Evolutionary conservation across 129 eudicot genomes (phyloP).

Genomic region (Tagetes patula): DNA sequence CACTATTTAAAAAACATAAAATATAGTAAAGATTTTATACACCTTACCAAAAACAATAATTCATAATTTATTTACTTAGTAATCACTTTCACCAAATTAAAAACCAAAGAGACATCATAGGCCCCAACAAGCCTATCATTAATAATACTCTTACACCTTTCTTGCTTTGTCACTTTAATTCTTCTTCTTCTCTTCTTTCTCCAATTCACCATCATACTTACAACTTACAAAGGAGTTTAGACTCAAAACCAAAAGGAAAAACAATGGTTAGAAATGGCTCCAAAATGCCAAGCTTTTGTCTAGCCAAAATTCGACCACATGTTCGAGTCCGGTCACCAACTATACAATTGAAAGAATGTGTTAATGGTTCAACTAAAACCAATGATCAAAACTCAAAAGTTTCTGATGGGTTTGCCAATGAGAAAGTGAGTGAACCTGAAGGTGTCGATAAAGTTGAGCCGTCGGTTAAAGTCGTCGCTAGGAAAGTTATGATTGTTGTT

Average conservation of each 20-base stretch:
- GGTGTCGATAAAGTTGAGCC: conserved; percentile 20
- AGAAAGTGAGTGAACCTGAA: conserved; percentile 22
- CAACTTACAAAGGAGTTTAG: conserved; percentile 7
- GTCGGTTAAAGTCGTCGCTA: conserved; percentile 26
- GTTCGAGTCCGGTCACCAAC: conserved; percentile 74
- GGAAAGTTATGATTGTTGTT: conserved; percentile 79
- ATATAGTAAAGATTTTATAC: background rate
- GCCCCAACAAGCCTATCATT: conserved; percentile 28
- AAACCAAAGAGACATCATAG: conserved; percentile 30
- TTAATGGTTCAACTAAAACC: conserved; percentile 1
- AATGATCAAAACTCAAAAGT: conserved; percentile 19
- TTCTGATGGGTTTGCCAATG: background rate
- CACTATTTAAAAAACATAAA: background rate
- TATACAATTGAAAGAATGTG: conserved; percentile 36
- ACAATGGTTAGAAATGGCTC: conserved; percentile 51
- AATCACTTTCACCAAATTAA: conserved; percentile 27
- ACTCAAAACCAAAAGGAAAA: background rate
- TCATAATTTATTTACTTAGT: background rate
- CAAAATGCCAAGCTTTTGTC: conserved; percentile 65
- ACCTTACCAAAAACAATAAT: background rate
- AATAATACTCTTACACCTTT: conserved; percentile 18
- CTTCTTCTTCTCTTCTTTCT: background rate
- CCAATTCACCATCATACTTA: conserved; percentile 20
- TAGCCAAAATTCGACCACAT: conserved; percentile 67
- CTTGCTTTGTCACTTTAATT: conserved; percentile 27